Percentiles rank a stretch among this genome's conserved stretches.
phyloP scores from a whole-genome alignment of 768 basidiomycete species.

The Collybiopsis confluens region DNA sequence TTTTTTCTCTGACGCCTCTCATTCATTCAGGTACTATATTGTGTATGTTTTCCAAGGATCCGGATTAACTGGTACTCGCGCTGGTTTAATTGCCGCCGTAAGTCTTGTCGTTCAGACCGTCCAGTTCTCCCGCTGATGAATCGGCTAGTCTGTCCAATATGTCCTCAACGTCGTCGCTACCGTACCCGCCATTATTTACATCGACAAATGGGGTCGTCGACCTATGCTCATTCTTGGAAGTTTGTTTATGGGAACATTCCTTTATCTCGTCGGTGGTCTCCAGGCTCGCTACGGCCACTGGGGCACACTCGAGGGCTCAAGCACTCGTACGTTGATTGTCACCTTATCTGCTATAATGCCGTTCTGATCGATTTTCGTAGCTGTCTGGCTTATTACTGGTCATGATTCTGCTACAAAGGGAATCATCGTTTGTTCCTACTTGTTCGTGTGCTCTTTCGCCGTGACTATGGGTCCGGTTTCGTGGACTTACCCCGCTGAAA shows the following conservation, averaged over 20 bases:
- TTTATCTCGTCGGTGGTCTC: constrained; percentile 73
- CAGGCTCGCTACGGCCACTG: constrained; percentile 66
- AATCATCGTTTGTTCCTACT: constrained; percentile 73
- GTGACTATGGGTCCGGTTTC: constrained; percentile 75
- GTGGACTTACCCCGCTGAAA: constrained; percentile 72
- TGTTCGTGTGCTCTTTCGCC: constrained; percentile 73
- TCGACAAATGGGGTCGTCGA: constrained; percentile 76
- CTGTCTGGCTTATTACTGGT: constrained; percentile 49
- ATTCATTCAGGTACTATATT: constrained; percentile 45
- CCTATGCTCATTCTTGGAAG: constrained; percentile 69
- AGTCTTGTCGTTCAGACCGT: background rate
- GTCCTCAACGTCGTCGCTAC: constrained; percentile 46
- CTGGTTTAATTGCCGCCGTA: constrained; percentile 65
- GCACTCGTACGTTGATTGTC: constrained; percentile 21
- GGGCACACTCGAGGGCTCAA: constrained; percentile 45
- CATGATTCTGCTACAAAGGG: constrained; percentile 58
- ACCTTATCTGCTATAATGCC: background rate
- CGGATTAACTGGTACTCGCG: constrained; percentile 70
- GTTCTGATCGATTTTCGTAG: constrained; percentile 3
- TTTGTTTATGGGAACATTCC: constrained; percentile 69
- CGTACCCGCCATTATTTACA: constrained; percentile 54
- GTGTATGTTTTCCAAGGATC: constrained; percentile 76
- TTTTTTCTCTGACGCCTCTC: background rate
- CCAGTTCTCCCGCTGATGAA: background rate
- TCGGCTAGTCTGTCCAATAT: constrained; percentile 56